phyloP scores from a whole-genome alignment of 164 flowering plant species.

The Protea cynaroides region DNA sequence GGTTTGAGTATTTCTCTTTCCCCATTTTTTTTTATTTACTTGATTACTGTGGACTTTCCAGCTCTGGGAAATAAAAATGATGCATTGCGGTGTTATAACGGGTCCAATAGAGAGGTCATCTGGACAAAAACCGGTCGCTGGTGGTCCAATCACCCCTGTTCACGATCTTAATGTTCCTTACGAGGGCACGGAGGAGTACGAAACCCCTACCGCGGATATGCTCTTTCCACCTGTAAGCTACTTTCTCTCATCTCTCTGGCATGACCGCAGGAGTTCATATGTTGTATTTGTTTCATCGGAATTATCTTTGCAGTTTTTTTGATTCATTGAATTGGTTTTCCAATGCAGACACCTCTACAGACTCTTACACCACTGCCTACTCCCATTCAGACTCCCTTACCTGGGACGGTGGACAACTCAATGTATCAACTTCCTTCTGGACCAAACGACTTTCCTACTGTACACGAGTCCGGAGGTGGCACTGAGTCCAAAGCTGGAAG shows the following conservation, averaged over 20 bases:
- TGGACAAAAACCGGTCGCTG: constrained; percentile 28
- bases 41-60: constrained; percentile 19
- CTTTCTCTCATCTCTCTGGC: background rate
- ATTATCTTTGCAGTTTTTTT: background rate
- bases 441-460: constrained; percentile 51
- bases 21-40: background rate
- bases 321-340: background rate
- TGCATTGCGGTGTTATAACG: constrained; percentile 67
- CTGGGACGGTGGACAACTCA: constrained; percentile 57
- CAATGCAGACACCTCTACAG: constrained; percentile 74
- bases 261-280: background rate
- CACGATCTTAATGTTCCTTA: constrained; percentile 96
- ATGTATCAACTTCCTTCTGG: constrained; percentile 71
- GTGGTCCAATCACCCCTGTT: constrained; percentile 53
- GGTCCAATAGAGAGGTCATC: constrained; percentile 66
- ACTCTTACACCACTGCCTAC: constrained; percentile 16
- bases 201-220: constrained; percentile 95
- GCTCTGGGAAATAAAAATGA: constrained; percentile 94
- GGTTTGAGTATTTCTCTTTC: background rate
- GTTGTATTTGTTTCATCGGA: background rate
- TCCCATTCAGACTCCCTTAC: constrained; percentile 55
- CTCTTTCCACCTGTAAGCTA: constrained; percentile 87
- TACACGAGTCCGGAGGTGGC: constrained; percentile 34
- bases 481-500: constrained; percentile 59
- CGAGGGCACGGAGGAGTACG: constrained; percentile 89